Conservation (phyloP, 768 basidiomycete genomes). For the Lactarius hatsudake region DNA sequence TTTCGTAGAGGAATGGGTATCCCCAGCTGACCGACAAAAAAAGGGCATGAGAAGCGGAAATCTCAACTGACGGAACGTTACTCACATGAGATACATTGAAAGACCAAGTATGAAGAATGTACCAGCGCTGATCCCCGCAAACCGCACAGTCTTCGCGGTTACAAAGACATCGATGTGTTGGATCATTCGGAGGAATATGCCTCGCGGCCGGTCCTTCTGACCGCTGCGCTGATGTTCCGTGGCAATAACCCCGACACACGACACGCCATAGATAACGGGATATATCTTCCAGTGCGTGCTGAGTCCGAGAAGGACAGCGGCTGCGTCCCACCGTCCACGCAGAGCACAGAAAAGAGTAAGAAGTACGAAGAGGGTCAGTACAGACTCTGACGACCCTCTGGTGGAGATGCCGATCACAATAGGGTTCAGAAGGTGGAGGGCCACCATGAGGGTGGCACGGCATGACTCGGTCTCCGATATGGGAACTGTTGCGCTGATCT, state of each 20-base stretch:
- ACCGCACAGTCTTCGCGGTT: conserved; percentile 55
- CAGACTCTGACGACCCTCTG: conserved; percentile 90
- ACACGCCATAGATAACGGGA: conserved; percentile 86
- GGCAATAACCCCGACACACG: conserved; percentile 59
- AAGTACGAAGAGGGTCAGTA: conserved; percentile 79
- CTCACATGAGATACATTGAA: conserved; percentile 74
- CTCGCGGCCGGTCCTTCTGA: conserved; percentile 3
- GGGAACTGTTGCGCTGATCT: not conserved
- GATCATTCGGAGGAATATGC: not conserved
- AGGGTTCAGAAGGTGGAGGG: conserved; percentile 86
- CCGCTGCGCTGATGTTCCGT: conserved; percentile 11
- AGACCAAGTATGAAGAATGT: conserved; percentile 64
- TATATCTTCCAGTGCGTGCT: conserved; percentile 98
- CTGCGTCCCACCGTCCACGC: conserved; percentile 54
- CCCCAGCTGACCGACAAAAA: conserved; percentile 73
- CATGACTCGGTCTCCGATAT: conserved; percentile 14
- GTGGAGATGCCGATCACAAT: conserved; percentile 96
- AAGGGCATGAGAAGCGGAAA: conserved; percentile 6
- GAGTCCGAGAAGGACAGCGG: conserved; percentile 74
- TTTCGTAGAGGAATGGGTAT: conserved; percentile 83
- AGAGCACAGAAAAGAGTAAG: conserved; percentile 60
- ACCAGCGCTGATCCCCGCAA: conserved; percentile 63
- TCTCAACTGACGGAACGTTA: conserved; percentile 5
- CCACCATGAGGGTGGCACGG: conserved; percentile 55
- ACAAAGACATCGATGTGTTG: conserved; percentile 38